Conservation (phyloP, 306 rosid genomes). For the Glycine tomentella region DNA sequence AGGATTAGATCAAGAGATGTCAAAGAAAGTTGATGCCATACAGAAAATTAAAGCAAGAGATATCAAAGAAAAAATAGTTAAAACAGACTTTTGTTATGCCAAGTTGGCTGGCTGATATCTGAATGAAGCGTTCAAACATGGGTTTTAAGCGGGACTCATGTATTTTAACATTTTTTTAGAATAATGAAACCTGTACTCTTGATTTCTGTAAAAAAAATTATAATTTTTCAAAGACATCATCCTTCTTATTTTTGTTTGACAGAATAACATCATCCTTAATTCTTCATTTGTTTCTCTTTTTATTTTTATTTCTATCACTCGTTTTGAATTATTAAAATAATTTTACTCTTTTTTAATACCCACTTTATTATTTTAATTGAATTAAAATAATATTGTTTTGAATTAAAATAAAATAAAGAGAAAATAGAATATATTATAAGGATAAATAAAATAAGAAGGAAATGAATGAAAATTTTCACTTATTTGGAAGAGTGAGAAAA, state of each 20-base stretch:
- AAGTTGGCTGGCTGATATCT: background rate
- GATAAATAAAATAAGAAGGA: background rate
- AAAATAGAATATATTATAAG: background rate
- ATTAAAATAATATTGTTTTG: background rate
- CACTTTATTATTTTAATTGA: background rate
- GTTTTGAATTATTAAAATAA: background rate
- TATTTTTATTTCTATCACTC: background rate
- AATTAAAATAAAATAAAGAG: background rate
- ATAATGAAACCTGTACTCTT: too few species aligned
- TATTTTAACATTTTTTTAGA: background rate
- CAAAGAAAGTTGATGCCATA: too few species aligned
- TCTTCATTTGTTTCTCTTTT: background rate
- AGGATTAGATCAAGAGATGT: background rate
- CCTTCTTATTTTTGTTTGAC: too few species aligned
- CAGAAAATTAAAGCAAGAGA: background rate
- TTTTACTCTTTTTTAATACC: background rate
- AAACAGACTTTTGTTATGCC: too few species aligned
- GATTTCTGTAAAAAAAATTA: too few species aligned
- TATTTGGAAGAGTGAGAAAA: background rate
- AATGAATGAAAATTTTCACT: background rate
- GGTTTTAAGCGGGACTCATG: background rate
- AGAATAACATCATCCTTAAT: background rate
- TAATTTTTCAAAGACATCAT: too few species aligned
- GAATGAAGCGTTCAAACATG: too few species aligned
- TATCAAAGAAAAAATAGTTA: too few species aligned